phyloP scores from a whole-genome alignment of 1,139 yeast species.

The Nakaseomyces sp. region DNA sequence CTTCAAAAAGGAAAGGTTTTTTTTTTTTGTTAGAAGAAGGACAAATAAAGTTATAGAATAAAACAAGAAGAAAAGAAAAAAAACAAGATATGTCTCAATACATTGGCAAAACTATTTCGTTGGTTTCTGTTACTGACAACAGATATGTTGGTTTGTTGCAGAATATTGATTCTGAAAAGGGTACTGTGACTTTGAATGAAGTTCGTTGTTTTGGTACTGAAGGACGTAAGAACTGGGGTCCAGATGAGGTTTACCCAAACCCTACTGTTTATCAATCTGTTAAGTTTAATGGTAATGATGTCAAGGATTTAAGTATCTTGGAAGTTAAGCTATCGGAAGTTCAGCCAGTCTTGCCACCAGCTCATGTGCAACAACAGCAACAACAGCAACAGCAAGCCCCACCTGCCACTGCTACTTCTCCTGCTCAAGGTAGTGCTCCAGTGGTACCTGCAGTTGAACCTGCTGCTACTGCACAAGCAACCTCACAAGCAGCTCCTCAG shows the following conservation, averaged over 20 bases:
- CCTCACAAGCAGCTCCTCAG: constrained; percentile 8
- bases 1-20: too few relatives aligned
- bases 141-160: constrained; percentile 81
- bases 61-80: neutral
- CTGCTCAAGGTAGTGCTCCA: constrained; percentile 5
- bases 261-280: constrained; percentile 68
- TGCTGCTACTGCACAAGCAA: neutral
- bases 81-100: constrained; percentile 63
- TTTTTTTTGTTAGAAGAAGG: too few relatives aligned
- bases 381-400: constrained; percentile 3
- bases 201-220: constrained; percentile 91
- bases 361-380: constrained; percentile 4
- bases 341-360: constrained; percentile 29
- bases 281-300: constrained; percentile 87
- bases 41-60: too few relatives aligned
- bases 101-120: constrained; percentile 85
- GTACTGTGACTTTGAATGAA: constrained; percentile 76
- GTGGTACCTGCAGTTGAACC: constrained; percentile 1
- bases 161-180: constrained; percentile 80
- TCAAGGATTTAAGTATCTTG: constrained; percentile 77
- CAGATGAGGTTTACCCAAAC: constrained; percentile 67
- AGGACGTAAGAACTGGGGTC: constrained; percentile 72
- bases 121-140: constrained; percentile 80
- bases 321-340: constrained; percentile 39
- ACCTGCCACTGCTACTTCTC: neutral